phyloP scores from a whole-genome alignment of 805 yeast species.

The Yamadazyma kitorensis region DNA sequence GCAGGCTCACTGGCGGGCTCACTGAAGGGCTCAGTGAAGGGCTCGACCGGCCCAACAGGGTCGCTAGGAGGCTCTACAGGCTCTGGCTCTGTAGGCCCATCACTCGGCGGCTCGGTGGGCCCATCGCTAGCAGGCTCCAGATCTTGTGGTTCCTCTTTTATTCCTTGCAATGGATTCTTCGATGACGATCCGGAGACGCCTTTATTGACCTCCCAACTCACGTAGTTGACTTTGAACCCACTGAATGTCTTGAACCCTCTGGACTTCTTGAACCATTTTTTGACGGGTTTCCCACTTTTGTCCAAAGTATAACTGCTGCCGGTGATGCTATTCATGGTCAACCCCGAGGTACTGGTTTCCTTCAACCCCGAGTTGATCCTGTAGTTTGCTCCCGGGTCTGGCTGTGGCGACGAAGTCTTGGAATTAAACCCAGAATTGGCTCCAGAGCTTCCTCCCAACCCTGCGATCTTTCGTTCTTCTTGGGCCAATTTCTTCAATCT shows the following conservation, averaged over 20 bases:
- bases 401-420: slow-evolving; percentile 29
- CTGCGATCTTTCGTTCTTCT: slow-evolving; percentile 24
- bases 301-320: slow-evolving; percentile 28
- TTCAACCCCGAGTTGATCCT: slow-evolving; percentile 39
- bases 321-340: slow-evolving; percentile 33
- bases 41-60: no score
- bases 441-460: slow-evolving; percentile 5
- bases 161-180: no score
- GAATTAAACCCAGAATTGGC: slow-evolving; percentile 11
- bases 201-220: slow-evolving; percentile 18
- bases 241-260: slow-evolving; percentile 40
- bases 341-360: slow-evolving; percentile 40
- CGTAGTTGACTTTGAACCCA: slow-evolving; percentile 37
- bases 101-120: not conserved
- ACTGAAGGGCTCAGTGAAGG: no score
- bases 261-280: slow-evolving; percentile 33
- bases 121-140: slow-evolving; percentile 3
- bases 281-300: slow-evolving; percentile 32
- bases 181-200: no score
- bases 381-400: slow-evolving; percentile 16
- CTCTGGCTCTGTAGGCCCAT: no score
- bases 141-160: slow-evolving; percentile 3
- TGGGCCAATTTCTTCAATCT: slow-evolving; percentile 30
- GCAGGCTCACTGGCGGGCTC: no score
- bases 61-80: no score